These are phyloP conservation scores for Osmanthus fragrans DNA, from an alignment of 257 asterid genomes.

Conservation along the genomic window DNA sequence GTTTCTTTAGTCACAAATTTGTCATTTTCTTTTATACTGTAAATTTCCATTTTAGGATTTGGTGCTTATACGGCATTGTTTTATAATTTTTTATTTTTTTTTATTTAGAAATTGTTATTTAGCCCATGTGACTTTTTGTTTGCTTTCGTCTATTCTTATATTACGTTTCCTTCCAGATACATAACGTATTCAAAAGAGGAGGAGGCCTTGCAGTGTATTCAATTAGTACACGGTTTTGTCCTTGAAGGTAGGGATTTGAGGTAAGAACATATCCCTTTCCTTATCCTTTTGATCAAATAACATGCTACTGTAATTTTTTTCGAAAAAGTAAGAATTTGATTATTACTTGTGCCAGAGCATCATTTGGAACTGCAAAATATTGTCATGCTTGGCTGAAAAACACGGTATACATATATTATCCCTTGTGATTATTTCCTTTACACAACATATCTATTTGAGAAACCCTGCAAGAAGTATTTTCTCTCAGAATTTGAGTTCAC, in stretches of 20 bases:
- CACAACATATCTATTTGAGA: background rate
- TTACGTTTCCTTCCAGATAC: slow-evolving; percentile 54
- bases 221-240: slow-evolving; percentile 84
- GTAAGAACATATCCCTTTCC: slow-evolving; percentile 46
- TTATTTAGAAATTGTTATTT: background rate
- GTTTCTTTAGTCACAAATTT: background rate
- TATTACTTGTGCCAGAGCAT: slow-evolving; percentile 78
- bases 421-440: slow-evolving; percentile 21
- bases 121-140: background rate
- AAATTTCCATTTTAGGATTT: background rate
- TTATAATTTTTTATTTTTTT: background rate
- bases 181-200: slow-evolving; percentile 86
- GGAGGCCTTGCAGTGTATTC: slow-evolving; percentile 90
- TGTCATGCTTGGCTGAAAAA: slow-evolving; percentile 97
- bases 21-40: background rate
- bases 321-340: slow-evolving; percentile 16
- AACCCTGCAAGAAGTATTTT: slow-evolving; percentile 16
- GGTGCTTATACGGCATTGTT: background rate
- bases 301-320: background rate
- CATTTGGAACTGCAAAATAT: slow-evolving; percentile 98
- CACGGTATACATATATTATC: slow-evolving; percentile 51
- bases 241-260: slow-evolving; percentile 83
- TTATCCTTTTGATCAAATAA: background rate
- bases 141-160: slow-evolving; percentile 10
- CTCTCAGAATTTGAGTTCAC: slow-evolving; percentile 9